Evolutionary conservation across 108 stramenopile genomes (phyloP), one percentile per base, ranked within the genome.

Genomic region (Cyclotella kingstonii): DNA sequence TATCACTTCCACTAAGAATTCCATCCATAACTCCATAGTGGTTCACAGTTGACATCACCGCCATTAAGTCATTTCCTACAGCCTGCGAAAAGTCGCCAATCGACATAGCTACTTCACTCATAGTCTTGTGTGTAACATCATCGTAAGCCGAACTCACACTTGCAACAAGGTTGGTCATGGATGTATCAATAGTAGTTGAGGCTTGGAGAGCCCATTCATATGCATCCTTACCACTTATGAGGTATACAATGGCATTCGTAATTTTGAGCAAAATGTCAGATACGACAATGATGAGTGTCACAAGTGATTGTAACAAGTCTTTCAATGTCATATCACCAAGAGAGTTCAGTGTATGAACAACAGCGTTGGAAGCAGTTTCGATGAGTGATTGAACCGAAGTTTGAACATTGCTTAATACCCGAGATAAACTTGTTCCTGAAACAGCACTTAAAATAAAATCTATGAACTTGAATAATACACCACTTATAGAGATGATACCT

Each of bases 211-310:
- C 61, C 70, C 70, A 71, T 11, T 35, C 44, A 10, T 33, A 31
- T 5, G 36, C 46, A 58, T 71, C 70, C 22, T 71, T 71, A 10
- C 70, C 70, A 33, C 70, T 71, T 17, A 63, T 46, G 28, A 71
- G 30, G 9, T 71, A 71, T 12, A 71, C 30, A 21, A 63, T 34
- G 8, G 70, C 61, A 43, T 71, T 71, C 38, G 48, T 42, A 14
- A 71, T 40, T 42, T 71, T 71, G 31, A 71, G 46, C 1, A 71
- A 23, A 36, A 71, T 33, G 26, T 71, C 70, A 5, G 61, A 19
- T 23, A 62, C 54, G 51, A 53, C 70, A 56, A 71, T 46, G 34
- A 71, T 27, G 17, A 71, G 23, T 9, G 45, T 44, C 44, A 71
- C 35, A 22, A 71, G 34, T 35, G 54, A 21, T 21, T 71, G 61